These are phyloP conservation scores for Suillus clintonianus DNA, from an alignment of 768 basidiomycete species.

Conservation along the genomic window DNA sequence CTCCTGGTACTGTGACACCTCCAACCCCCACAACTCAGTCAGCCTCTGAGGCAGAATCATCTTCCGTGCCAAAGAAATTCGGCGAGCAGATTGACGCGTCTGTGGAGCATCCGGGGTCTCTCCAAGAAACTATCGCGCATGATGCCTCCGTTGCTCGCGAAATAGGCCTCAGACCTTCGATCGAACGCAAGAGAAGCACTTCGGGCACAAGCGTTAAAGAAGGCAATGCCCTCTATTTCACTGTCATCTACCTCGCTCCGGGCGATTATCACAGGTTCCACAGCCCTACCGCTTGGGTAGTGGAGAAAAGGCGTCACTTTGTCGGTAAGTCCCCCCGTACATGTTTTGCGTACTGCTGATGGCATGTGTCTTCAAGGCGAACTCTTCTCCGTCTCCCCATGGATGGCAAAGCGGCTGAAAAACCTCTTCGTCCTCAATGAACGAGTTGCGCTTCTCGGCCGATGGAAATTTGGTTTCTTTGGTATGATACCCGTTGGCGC, in stretches of 20 bases:
- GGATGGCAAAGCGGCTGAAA: constrained; percentile 87
- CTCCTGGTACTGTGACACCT: constrained; percentile 43
- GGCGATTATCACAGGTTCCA: constrained; percentile 99
- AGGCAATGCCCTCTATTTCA: constrained; percentile 86
- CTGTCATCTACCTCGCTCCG: constrained; percentile 96
- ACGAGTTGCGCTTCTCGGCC: constrained; percentile 90
- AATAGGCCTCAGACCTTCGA: constrained; percentile 57
- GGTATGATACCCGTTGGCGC: constrained; percentile 98
- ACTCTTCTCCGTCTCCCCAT: constrained; percentile 94
- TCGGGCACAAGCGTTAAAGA: constrained; percentile 57
- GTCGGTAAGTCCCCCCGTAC: constrained; percentile 58
- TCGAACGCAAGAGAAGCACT: constrained; percentile 35
- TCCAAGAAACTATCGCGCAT: constrained; percentile 61
- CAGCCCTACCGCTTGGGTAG: constrained; percentile 94
- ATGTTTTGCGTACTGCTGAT: not conserved
- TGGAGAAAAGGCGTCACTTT: constrained; percentile 93
- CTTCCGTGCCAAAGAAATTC: constrained; percentile 50
- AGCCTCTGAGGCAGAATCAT: constrained; percentile 21
- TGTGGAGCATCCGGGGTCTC: constrained; percentile 54
- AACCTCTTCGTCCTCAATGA: constrained; percentile 98
- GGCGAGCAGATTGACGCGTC: constrained; percentile 77
- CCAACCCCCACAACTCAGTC: constrained; percentile 16
- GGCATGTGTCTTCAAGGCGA: constrained; percentile 55
- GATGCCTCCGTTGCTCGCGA: constrained; percentile 72
- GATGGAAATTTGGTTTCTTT: constrained; percentile 96